Evolutionary conservation across 345 rosid genomes (phyloP).

Genomic region (Euclidium syriacum): DNA sequence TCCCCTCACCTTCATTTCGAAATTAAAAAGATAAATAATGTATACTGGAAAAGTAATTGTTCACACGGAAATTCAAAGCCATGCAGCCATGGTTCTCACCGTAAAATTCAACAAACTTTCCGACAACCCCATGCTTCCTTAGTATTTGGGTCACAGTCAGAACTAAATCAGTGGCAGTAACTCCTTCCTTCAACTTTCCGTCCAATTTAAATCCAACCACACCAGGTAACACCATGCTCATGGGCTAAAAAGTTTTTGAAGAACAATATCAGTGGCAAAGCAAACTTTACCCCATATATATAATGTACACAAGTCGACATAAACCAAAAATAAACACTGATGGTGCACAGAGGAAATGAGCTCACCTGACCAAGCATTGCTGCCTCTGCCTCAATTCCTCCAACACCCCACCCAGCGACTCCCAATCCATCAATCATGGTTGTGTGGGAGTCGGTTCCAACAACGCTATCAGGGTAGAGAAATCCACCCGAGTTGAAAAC

Average conservation of each 20-base stretch:
- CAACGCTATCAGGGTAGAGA: constrained; percentile 87
- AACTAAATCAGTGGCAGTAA: constrained; percentile 93
- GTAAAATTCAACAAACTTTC: constrained; percentile 86
- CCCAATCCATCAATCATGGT: constrained; percentile 95
- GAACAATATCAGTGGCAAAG: constrained; percentile 11
- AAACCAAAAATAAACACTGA: not conserved
- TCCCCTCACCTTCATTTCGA: constrained; percentile 60
- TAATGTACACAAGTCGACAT: not conserved
- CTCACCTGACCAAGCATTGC: constrained; percentile 87
- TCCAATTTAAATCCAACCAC: constrained; percentile 79
- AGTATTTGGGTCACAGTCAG: constrained; percentile 81
- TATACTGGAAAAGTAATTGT: not conserved
- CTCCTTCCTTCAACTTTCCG: constrained; percentile 62
- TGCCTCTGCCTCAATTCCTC: constrained; percentile 92
- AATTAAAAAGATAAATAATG: not conserved
- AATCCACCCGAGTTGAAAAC: constrained; percentile 67
- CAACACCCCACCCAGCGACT: constrained; percentile 95
- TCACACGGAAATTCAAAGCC: not conserved
- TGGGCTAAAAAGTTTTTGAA: constrained; percentile 47
- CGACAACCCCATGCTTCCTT: constrained; percentile 91
- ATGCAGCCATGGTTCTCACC: constrained; percentile 35
- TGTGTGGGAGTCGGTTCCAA: constrained; percentile 88
- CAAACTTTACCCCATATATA: not conserved
- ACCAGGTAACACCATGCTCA: constrained; percentile 97
- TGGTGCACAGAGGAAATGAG: not conserved